Conservation (phyloP, 2,329 filamentous ascomycete species). For the Thielaviopsis ethacetica region DNA sequence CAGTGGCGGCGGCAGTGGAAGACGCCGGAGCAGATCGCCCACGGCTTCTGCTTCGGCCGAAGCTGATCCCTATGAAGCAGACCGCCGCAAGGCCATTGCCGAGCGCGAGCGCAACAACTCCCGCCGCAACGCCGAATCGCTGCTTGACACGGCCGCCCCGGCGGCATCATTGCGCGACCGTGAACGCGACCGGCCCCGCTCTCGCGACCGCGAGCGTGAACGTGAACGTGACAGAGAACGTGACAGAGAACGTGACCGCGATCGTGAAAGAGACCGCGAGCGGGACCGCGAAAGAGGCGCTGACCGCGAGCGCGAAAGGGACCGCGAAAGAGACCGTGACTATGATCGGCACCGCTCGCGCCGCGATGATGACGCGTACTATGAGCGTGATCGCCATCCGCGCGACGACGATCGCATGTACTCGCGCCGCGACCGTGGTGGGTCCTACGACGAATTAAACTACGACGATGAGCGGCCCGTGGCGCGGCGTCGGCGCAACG, state of each 20-base stretch:
- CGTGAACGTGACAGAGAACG: constrained; percentile 18
- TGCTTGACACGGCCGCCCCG: constrained; percentile 2
- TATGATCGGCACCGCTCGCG: constrained; percentile 16
- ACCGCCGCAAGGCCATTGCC: constrained; percentile 81
- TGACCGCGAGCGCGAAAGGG: constrained; percentile 28
- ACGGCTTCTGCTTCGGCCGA: constrained; percentile 28
- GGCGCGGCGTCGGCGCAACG: constrained; percentile 55
- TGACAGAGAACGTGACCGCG: constrained; percentile 22
- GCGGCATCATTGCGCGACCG: constrained; percentile 17
- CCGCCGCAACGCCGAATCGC: constrained; percentile 10
- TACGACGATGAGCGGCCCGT: constrained; percentile 63
- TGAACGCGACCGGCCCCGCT: constrained; percentile 16
- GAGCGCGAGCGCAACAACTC: constrained; percentile 81
- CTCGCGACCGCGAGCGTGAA: constrained; percentile 22
- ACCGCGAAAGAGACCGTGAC: constrained; percentile 28
- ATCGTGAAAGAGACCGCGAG: constrained; percentile 47
- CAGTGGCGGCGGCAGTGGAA: constrained; percentile 27
- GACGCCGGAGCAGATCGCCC: constrained; percentile 63
- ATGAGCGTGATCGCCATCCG: constrained; percentile 74
- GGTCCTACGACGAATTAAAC: constrained; percentile 73
- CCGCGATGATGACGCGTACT: constrained; percentile 19
- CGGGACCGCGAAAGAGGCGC: constrained; percentile 46
- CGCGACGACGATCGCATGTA: constrained; percentile 80
- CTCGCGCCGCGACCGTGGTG: constrained; percentile 66
- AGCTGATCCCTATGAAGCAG: constrained; percentile 84